Conservation (phyloP, 2,329 filamentous ascomycete genomes). For the Pyrenophora teres region DNA sequence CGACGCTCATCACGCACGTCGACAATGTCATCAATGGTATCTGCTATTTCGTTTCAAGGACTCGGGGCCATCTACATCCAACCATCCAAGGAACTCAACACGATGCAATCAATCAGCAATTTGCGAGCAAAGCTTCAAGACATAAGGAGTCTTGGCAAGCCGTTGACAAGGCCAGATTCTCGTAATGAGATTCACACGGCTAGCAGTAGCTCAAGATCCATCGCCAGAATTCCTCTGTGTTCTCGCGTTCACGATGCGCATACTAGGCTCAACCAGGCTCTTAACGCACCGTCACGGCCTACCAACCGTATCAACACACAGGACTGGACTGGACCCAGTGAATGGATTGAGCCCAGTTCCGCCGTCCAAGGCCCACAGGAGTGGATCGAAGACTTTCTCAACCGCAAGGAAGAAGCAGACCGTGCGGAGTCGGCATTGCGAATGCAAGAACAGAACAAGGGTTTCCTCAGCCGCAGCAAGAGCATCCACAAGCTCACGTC, state of each 20-base stretch:
- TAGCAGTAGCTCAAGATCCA: conserved; percentile 8
- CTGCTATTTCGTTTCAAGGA: conserved; percentile 4
- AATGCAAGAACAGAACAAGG: conserved; percentile 3
- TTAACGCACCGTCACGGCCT: neutral
- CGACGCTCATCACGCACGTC: conserved; percentile 3
- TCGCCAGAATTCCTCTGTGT: conserved; percentile 1
- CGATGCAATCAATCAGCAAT: conserved; percentile 13
- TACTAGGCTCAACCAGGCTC: conserved; percentile 1
- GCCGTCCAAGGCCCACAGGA: conserved; percentile 1
- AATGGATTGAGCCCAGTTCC: conserved; percentile 8
- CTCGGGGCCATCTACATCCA: conserved; percentile 11
- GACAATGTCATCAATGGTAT: conserved; percentile 8
- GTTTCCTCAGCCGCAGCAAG: conserved; percentile 4
- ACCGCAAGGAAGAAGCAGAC: conserved; percentile 8
- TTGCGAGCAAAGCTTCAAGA: neutral
- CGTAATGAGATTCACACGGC: neutral
- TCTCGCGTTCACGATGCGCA: conserved; percentile 3
- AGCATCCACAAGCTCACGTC: conserved; percentile 5
- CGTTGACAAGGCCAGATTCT: neutral
- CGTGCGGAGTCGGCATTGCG: conserved; percentile 1
- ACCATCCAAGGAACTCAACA: conserved; percentile 12
- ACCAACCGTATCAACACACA: neutral
- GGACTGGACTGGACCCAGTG: conserved; percentile 5
- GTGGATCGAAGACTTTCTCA: conserved; percentile 17
- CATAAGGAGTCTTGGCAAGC: neutral